Base-by-base conservation (phyloP, 2,329 filamentous ascomycete species). In the Verticillium zaregamsianum region DNA sequence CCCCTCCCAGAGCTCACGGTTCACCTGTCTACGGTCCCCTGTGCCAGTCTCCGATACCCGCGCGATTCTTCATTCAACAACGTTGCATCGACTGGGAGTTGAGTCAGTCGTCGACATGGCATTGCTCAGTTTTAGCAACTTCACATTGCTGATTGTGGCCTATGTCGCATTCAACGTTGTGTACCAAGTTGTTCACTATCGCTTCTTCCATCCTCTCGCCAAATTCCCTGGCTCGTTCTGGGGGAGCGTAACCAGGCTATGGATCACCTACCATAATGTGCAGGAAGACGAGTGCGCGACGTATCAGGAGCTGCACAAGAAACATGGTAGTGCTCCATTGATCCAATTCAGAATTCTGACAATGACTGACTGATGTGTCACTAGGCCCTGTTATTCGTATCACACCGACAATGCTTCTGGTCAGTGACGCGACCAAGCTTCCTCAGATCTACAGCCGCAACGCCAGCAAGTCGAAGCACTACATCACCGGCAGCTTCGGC, bases 401-500 rank as follows among this genome's bases (percentile, higher is more conserved):
- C 62, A 81, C 79, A 5, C 82, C 82, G 0, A 83, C 80, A 0
- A 74, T 85, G 66, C 76, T 86, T 23, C 72, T 84, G 5, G 79
- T 85, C 61, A 79, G 72, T 67, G 82, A 84, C 66, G 78, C 84
- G 0, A 80, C 76, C 1, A 81, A 83, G 67, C 75, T 87, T 2
- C 84, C 84, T 0, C 76, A 79, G 15, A 80, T 88, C 31, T 88
- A 87, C 71, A 76, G 78, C 59, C 79, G 83, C 25, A 75, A 82
- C 64, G 83, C 80, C 5, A 77, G 84, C 71, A 88, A 87, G 68
- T 82, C 81, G 1, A 77, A 83, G 57, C 80, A 85, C 69, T 87
- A 87, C 68, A 83, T 86, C 62, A 82, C 83, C 0, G 84, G 83
- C 23, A 81, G 77, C 28, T 85, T 86, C 65, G 84, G 84, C 17